Conservation (phyloP, 2,329 filamentous ascomycete genomes). For the Xylariaceae sp. region DNA sequence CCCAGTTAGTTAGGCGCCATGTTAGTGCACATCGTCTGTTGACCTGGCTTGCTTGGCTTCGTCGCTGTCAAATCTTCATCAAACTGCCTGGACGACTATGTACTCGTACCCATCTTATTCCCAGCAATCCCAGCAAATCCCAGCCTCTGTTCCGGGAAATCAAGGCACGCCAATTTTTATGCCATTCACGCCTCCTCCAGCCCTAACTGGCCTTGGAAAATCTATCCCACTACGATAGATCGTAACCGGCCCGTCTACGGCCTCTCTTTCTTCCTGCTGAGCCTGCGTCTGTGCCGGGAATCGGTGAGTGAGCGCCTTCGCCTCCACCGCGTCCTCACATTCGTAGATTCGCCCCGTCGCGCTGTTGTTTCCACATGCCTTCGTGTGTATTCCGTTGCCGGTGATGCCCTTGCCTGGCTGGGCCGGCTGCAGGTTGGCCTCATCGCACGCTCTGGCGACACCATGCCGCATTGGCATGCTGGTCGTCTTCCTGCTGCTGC, state of each 20-base stretch:
- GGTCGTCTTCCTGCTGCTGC: constrained; percentile 29
- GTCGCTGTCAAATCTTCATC: neutral
- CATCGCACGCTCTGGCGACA: constrained; percentile 18
- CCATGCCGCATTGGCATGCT: constrained; percentile 23
- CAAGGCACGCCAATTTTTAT: neutral
- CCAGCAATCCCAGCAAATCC: neutral
- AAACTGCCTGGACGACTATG: neutral
- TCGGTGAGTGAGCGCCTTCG: constrained; percentile 5
- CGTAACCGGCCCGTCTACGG: neutral
- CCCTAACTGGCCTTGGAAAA: neutral
- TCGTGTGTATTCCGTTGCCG: constrained; percentile 31
- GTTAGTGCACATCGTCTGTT: constrained; percentile 15
- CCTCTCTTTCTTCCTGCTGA: neutral
- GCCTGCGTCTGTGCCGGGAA: constrained; percentile 7
- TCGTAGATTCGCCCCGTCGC: constrained; percentile 3
- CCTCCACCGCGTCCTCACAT: constrained; percentile 12
- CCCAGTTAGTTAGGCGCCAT: neutral
- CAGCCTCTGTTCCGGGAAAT: neutral
- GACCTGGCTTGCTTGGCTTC: constrained; percentile 1
- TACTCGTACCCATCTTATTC: neutral
- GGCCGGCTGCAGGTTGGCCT: constrained; percentile 31
- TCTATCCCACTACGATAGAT: neutral
- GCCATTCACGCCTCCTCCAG: neutral
- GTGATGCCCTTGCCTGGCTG: constrained; percentile 39
- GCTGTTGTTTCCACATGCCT: constrained; percentile 31